phyloP scores from a whole-genome alignment of 352 stramenopile species.

The Globisporangium nagaii region DNA sequence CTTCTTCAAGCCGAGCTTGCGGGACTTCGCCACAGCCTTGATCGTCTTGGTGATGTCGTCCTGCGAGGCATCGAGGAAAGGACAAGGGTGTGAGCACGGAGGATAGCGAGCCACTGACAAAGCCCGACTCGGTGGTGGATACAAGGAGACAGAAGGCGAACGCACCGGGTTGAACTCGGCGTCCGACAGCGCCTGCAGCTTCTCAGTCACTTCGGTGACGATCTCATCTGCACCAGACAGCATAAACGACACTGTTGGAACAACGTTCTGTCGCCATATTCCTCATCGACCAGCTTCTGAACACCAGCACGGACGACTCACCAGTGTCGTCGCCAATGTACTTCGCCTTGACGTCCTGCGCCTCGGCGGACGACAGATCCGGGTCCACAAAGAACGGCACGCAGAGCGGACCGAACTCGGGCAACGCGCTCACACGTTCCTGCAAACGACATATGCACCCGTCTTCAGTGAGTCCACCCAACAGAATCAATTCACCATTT shows the following conservation, averaged over 20 bases:
- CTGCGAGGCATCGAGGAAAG: constrained; percentile 18
- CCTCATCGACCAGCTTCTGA: neutral
- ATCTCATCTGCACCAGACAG: constrained; percentile 26
- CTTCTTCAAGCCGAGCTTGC: constrained; percentile 79
- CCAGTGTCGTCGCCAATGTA: constrained; percentile 65
- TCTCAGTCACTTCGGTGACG: constrained; percentile 37
- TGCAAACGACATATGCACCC: constrained; percentile 6
- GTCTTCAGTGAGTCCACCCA: too few relatives aligned
- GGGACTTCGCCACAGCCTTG: constrained; percentile 69
- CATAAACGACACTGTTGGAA: too few relatives aligned
- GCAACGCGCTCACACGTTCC: constrained; percentile 73
- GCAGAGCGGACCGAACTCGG: constrained; percentile 76
- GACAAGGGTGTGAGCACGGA: neutral
- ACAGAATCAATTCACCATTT: too few relatives aligned
- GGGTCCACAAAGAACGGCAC: constrained; percentile 64
- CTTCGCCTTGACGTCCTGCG: constrained; percentile 60
- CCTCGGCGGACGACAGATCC: constrained; percentile 44
- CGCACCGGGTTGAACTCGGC: constrained; percentile 63
- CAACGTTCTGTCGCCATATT: too few relatives aligned
- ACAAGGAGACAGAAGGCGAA: too few relatives aligned
- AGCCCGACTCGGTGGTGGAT: neutral
- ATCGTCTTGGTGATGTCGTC: constrained; percentile 72
- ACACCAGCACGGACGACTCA: constrained; percentile 11
- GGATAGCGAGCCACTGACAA: too few relatives aligned
- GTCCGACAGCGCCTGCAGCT: constrained; percentile 44